A percentile compares a stretch with the other conserved stretches of the same genome.
phyloP scores from a whole-genome alignment of 75 land plant species.

The Pinus taeda region DNA sequence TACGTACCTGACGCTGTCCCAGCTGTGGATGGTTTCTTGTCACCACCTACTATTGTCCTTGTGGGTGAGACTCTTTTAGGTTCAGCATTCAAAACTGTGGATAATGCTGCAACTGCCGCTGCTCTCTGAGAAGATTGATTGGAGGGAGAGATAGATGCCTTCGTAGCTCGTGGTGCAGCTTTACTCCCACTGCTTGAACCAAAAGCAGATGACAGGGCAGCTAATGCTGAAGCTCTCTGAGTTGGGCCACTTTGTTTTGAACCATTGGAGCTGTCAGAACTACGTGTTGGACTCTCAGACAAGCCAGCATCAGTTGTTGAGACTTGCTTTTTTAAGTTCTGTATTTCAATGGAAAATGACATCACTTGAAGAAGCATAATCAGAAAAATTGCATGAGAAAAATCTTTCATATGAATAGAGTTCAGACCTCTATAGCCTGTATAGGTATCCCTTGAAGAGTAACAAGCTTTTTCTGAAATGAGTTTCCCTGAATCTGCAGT shows the following conservation, averaged over 20 bases:
- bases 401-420: constrained; percentile 1
- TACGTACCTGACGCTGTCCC: constrained; percentile 8
- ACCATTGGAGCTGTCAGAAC: constrained; percentile 33
- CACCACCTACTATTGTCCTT: background rate
- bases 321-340: constrained; percentile 12
- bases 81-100: constrained; percentile 69
- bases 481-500: constrained; percentile 77
- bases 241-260: constrained; percentile 53
- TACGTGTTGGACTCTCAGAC: background rate
- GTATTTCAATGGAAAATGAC: background rate
- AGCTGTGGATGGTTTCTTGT: constrained; percentile 1
- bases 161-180: constrained; percentile 40
- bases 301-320: constrained; percentile 12
- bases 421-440: constrained; percentile 52
- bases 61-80: constrained; percentile 27
- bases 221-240: constrained; percentile 88
- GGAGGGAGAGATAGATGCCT: constrained; percentile 5
- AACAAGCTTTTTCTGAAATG: constrained; percentile 70
- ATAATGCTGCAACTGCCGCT: constrained; percentile 88
- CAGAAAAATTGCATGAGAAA: background rate
- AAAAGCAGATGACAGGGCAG: constrained; percentile 72
- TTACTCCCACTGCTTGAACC: constrained; percentile 42
- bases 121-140: constrained; percentile 75
- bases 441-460: constrained; percentile 45
- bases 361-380: constrained; percentile 1